Conservation (phyloP, 2,329 filamentous ascomycete species). For the Epichloe festucae region DNA sequence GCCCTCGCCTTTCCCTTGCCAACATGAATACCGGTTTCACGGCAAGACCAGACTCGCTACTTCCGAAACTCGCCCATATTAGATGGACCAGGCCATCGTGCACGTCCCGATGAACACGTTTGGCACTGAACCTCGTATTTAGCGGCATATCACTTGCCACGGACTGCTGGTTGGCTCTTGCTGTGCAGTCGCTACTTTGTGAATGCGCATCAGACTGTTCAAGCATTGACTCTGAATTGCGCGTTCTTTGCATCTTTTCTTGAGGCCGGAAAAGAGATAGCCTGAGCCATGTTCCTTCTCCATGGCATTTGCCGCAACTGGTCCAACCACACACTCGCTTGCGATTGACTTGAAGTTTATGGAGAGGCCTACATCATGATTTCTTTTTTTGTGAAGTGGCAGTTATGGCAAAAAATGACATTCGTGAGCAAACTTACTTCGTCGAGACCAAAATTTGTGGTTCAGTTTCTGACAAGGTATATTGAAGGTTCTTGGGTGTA, state of each 20-base stretch:
- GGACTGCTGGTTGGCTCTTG: constrained; percentile 6
- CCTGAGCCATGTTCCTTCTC: constrained; percentile 1
- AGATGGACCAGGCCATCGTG: not conserved
- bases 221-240: not conserved
- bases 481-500: constrained; percentile 54
- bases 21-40: not conserved
- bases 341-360: constrained; percentile 1
- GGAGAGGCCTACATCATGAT: constrained; percentile 13
- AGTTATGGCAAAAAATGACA: constrained; percentile 79
- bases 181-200: not conserved
- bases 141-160: constrained; percentile 1
- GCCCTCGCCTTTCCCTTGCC: not conserved
- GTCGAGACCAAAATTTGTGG: too few relatives aligned
- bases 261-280: not conserved
- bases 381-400: constrained; percentile 56
- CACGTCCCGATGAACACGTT: not conserved
- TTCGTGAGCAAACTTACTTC: constrained; percentile 50
- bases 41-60: not conserved
- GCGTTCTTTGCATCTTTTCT: not conserved
- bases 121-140: not conserved
- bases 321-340: not conserved
- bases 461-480: not conserved
- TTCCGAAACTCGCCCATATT: not conserved
- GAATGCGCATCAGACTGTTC: not conserved
- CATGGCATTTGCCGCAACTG: not conserved